Evolutionary conservation across 2,329 filamentous ascomycete genomes (phyloP), one percentile per base, ranked within the genome.

Genomic region (Fusarium virguliforme): DNA sequence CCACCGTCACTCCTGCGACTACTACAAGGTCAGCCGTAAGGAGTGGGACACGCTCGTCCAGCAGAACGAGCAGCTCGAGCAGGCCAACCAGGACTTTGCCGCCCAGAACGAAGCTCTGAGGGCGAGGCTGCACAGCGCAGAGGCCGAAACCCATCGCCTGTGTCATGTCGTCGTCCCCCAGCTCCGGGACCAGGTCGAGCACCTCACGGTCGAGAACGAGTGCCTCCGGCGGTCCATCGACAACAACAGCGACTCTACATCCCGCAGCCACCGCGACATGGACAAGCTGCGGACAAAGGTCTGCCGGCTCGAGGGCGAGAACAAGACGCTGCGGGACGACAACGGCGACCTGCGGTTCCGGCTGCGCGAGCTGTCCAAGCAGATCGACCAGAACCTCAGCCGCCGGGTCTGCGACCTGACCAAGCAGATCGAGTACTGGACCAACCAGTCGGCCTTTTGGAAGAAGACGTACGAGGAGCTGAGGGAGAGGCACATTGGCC

Each of bases 181-280:
- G 41, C 78, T 85, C 2, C 77, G 82, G 64, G 75, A 74, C n/a
- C 79, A 82, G 63, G 76, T 83, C 59, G 74, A 73, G 35, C 68
- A 75, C 9, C 79, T 85, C 5, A 68, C 74, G 3, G 77, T 77
- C 15, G 82, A 85, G 34, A 85, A 85, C 68, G 75, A 78, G 15
- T 75, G 78, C 8, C 78, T 86, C 6, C 80, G 82, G 12, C 79
- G 77, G n/a, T 77, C 79, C 7, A 66, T 81, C 38, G 81, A 83
- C 32, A 78, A 73, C 30, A 72, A 74, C 2, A 73, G 78, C n/a
- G 78, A 62, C 15, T 64, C 65, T 8, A 32, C 55, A 12, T 71
- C 73, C 53, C 78, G 75, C 37, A 76, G 79, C 48, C 74, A 78
- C 35, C 72, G 60, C 48, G 80, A 83, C 54, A 60, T 80, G 30